Conservation (phyloP, 345 rosid species). For the Bruguiera parviflora region DNA sequence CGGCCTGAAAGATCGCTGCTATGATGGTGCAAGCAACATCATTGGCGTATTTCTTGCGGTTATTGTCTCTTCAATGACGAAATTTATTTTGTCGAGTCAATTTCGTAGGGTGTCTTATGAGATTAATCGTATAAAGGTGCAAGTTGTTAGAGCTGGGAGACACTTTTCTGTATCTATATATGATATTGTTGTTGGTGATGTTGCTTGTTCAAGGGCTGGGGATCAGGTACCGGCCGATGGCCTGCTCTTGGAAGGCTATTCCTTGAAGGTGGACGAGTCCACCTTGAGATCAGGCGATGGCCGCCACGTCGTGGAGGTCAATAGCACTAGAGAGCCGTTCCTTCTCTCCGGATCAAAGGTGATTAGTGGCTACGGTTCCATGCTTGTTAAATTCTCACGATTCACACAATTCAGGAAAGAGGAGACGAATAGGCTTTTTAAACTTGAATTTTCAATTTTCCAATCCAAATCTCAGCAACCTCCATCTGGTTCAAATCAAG, state of each 20-base stretch:
- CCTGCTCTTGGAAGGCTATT: slow-evolving; percentile 45
- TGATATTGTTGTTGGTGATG: slow-evolving; percentile 67
- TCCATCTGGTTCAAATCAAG: background rate
- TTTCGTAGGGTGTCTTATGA: slow-evolving; percentile 30
- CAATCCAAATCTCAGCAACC: slow-evolving; percentile 6
- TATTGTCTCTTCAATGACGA: slow-evolving; percentile 49
- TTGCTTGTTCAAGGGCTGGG: slow-evolving; percentile 49
- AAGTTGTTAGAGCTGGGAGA: slow-evolving; percentile 50
- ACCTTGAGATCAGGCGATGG: slow-evolving; percentile 56
- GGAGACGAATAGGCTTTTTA: too few species aligned
- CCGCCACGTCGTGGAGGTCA: slow-evolving; percentile 43
- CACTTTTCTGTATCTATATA: slow-evolving; percentile 45
- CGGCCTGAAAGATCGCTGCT: slow-evolving; percentile 63
- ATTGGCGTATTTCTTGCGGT: slow-evolving; percentile 53
- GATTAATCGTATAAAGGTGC: slow-evolving; percentile 36
- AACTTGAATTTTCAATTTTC: too few species aligned
- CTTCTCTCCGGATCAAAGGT: slow-evolving; percentile 60
- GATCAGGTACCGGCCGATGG: slow-evolving; percentile 77
- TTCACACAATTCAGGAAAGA: too few species aligned
- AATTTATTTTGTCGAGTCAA: slow-evolving; percentile 48
- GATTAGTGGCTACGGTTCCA: slow-evolving; percentile 45
- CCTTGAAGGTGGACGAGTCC: slow-evolving; percentile 56
- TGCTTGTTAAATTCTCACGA: too few species aligned
- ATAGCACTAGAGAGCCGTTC: slow-evolving; percentile 37
- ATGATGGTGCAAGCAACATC: slow-evolving; percentile 71